Evolutionary conservation across 805 yeast genomes (phyloP), one percentile per base, ranked within the genome.

Genomic region (Spathaspora boniae): DNA sequence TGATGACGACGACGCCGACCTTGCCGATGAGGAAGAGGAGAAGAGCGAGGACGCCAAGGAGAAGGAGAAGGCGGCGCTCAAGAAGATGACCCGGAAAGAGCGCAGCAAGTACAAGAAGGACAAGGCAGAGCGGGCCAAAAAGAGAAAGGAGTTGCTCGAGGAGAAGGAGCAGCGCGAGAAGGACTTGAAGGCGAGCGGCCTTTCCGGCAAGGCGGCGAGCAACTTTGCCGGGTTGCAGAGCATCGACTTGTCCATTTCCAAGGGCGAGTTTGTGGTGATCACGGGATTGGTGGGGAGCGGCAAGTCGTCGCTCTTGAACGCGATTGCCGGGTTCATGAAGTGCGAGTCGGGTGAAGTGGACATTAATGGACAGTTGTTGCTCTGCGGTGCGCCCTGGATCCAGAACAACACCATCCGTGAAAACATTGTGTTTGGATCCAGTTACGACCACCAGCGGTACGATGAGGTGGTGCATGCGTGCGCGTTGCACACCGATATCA

Each of bases 201-300:
- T 29, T 25, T 16, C 23, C 8, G 6, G 11, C 39, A 36, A 9
- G 21, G 29, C 2, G 14, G 21, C 31, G 9, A n/a, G n/a, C n/a
- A 31, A 31, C 18, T 70, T 70, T 51, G 43, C 68, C 31, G 71
- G 86, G 47, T 49, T 80, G 51, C 38, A 46, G 28, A 46, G 80
- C 48, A 56, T 86, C 40, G 66, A 78, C 44, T 55, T 86, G 15
- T 51, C 58, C 1, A 63, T 86, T 30, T 57, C 65, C 28, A 74
- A 72, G 38, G 84, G 85, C 16, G 95, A 86, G 51, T 76, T 88
- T 34, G 62, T 86, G 6, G 82, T 83, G 40, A 70, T 85, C 17
- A 83, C 91, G 0, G 96, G 96, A 11, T 59, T 80, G 1, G 83
- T 86, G 49, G 95, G 95, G 2, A 70, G 86, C 3, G 95, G 96